Percentiles rank a stretch among this genome's conserved stretches.
These are phyloP conservation scores for Termitomyces sp. DNA, from an alignment of 768 basidiomycete species.

Conservation along the genomic window DNA sequence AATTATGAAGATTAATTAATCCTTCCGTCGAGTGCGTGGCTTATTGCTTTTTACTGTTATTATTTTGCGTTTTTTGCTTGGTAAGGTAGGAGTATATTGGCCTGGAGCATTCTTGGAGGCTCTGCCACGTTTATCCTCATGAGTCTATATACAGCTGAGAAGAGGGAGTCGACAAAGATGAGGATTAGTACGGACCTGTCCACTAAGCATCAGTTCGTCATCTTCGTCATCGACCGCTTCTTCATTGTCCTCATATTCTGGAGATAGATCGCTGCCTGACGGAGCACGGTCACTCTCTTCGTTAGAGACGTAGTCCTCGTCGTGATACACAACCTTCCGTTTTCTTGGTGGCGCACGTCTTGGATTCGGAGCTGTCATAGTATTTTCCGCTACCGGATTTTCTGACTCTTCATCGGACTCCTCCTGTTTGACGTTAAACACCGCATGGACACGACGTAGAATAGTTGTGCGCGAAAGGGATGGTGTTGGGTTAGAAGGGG, in stretches of 20 bases:
- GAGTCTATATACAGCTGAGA: constrained; percentile 18
- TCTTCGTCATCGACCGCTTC: constrained; percentile 39
- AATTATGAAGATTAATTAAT: background rate
- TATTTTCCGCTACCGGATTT: background rate
- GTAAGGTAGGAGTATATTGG: constrained; percentile 16
- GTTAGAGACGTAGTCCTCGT: constrained; percentile 5
- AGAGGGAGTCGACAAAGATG: background rate
- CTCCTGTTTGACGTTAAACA: constrained; percentile 63
- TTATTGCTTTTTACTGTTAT: constrained; percentile 3
- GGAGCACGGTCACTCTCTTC: constrained; percentile 3
- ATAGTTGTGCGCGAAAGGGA: constrained; percentile 27
- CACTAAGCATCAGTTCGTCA: constrained; percentile 58
- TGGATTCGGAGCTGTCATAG: background rate
- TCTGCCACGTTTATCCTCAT: constrained; percentile 23
- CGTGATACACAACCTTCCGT: constrained; percentile 3
- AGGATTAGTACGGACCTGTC: constrained; percentile 35
- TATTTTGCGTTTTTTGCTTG: constrained; percentile 31
- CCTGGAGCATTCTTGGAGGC: constrained; percentile 5
- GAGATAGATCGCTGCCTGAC: constrained; percentile 4
- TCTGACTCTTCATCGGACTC: constrained; percentile 26
- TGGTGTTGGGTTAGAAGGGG: constrained; percentile 7
- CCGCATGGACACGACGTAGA: constrained; percentile 62
- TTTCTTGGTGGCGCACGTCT: constrained; percentile 1
- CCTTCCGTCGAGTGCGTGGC: constrained; percentile 8
- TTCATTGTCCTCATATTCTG: constrained; percentile 27